These are phyloP conservation scores for Leccinum solheimii DNA, from an alignment of 1,284 basidiomycete species.

Conservation along the genomic window DNA sequence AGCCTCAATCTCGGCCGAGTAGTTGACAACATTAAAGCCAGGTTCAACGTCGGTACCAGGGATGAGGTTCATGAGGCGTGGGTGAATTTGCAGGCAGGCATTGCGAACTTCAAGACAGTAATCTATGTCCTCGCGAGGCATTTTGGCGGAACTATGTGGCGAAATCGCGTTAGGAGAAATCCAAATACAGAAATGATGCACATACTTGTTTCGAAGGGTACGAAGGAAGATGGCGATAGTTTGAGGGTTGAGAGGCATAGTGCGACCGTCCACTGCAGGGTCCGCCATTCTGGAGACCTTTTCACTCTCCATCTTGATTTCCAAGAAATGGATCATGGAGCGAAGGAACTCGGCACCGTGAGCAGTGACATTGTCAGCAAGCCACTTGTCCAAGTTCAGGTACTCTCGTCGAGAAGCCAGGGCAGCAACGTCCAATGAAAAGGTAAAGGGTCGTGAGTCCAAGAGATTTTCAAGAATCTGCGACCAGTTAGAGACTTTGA, in stretches of 20 bases:
- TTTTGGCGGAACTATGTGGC: slow-evolving; percentile 54
- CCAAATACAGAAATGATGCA: slow-evolving; percentile 16
- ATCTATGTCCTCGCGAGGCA: slow-evolving; percentile 79
- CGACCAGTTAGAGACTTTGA: slow-evolving; percentile 1
- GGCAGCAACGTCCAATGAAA: slow-evolving; percentile 91
- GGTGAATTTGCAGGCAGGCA: slow-evolving; percentile 92
- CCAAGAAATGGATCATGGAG: slow-evolving; percentile 84
- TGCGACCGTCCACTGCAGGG: slow-evolving; percentile 74
- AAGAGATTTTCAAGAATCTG: slow-evolving; percentile 90
- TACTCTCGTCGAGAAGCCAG: slow-evolving; percentile 92
- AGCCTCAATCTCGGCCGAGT: slow-evolving; percentile 85
- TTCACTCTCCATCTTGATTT: slow-evolving; percentile 90
- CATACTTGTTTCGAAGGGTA: slow-evolving; percentile 78
- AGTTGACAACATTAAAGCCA: slow-evolving; percentile 87
- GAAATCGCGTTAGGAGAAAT: slow-evolving; percentile 2
- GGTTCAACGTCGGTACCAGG: slow-evolving; percentile 90
- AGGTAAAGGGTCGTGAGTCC: slow-evolving; percentile 83
- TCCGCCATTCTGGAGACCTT: slow-evolving; percentile 78
- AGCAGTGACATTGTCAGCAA: slow-evolving; percentile 80
- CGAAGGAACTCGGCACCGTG: slow-evolving; percentile 88
- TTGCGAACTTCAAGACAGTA: slow-evolving; percentile 93
- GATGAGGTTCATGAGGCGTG: slow-evolving; percentile 93
- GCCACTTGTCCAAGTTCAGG: slow-evolving; percentile 95
- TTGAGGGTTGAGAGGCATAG: slow-evolving; percentile 80
- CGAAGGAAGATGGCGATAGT: slow-evolving; percentile 92